Evolutionary conservation across 768 basidiomycete genomes (phyloP).

Genomic region (Pleurotus djamor): DNA sequence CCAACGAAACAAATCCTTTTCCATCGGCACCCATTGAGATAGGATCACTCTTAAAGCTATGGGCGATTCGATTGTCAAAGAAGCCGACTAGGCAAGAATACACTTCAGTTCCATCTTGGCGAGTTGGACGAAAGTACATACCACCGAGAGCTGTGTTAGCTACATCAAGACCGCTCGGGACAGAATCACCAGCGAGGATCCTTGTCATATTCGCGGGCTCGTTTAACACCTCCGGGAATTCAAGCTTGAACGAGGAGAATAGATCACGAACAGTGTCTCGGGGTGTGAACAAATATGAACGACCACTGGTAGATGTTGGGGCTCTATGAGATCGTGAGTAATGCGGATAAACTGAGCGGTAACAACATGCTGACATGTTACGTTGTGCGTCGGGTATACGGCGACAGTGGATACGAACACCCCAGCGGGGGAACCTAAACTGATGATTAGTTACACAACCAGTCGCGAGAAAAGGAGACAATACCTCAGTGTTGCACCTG

Average conservation of each 20-base stretch:
- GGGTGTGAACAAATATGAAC: conserved; percentile 34
- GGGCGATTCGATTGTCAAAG: conserved; percentile 29
- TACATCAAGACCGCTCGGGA: neutral
- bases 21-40: conserved; percentile 14
- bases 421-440: conserved; percentile 36
- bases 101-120: neutral
- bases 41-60: conserved; percentile 19
- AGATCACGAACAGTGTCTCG: conserved; percentile 24
- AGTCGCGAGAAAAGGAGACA: neutral
- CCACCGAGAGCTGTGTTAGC: conserved; percentile 12
- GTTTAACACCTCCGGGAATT: conserved; percentile 19
- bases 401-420: conserved; percentile 32
- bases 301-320: conserved; percentile 14
- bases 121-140: neutral
- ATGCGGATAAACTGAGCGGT: neutral
- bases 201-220: neutral
- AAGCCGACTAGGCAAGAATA: conserved; percentile 21
- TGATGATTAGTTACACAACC: neutral
- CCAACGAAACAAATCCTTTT: conserved; percentile 15
- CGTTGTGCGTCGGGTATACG: conserved; percentile 24
- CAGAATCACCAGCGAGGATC: neutral
- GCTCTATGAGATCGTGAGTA: conserved; percentile 12
- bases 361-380: conserved; percentile 26
- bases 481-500: conserved; percentile 20
- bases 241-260: conserved; percentile 29